A percentile compares a stretch with the other conserved stretches of the same genome.
Conservation (phyloP, 768 basidiomycete species). For the Hypholoma sublateritium region DNA sequence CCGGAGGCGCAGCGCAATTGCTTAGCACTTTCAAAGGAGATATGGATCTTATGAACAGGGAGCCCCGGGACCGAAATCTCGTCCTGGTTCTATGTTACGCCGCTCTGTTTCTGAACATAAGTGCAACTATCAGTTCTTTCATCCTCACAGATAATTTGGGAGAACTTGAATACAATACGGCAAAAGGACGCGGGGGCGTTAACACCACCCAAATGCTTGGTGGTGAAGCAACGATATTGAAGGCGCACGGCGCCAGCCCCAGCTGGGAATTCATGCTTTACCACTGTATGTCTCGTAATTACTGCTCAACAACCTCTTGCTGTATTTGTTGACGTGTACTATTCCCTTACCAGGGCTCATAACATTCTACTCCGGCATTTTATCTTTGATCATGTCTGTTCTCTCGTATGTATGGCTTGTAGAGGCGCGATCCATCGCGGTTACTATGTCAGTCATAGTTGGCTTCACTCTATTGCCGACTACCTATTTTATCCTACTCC, state of each 20-base stretch:
- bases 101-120: slow-evolving; percentile 19
- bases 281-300: slow-evolving; percentile 7
- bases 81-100: slow-evolving; percentile 9
- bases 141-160: slow-evolving; percentile 20
- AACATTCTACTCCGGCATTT: slow-evolving; percentile 16
- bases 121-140: slow-evolving; percentile 21
- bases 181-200: background rate
- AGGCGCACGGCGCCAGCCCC: background rate
- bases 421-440: slow-evolving; percentile 9
- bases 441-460: slow-evolving; percentile 9
- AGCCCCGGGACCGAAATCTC: slow-evolving; percentile 7
- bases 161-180: slow-evolving; percentile 11
- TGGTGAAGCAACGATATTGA: slow-evolving; percentile 5
- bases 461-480: background rate
- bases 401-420: slow-evolving; percentile 14
- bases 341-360: slow-evolving; percentile 10
- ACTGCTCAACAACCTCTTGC: background rate
- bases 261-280: slow-evolving; percentile 9
- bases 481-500: no score
- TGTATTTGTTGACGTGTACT: background rate
- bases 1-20: slow-evolving; percentile 13
- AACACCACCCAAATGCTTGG: background rate
- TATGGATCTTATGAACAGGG: background rate
- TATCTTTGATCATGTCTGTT: slow-evolving; percentile 11
- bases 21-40: slow-evolving; percentile 15